Evolutionary conservation across 2,329 filamentous ascomycete genomes (phyloP), one percentile per base, ranked within the genome.

Genomic region (Talaromyces sp.): DNA sequence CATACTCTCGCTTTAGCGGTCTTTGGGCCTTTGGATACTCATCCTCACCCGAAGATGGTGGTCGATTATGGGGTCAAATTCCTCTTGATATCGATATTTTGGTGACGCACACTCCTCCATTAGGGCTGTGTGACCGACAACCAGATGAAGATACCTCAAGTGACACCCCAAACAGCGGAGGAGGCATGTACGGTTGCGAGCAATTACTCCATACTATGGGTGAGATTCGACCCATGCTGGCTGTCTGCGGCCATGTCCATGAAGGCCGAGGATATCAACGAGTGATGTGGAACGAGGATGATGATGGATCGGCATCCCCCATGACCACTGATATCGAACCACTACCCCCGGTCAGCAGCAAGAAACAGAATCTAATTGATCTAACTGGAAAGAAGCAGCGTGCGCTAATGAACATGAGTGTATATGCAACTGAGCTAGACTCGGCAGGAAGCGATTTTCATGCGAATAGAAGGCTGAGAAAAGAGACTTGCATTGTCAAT

Each of bases 401-500:
- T 66, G 78, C 69, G 66, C 73, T 78, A 37, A 72, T 74, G 22
- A 78, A 74, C 63, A 63, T 68, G 43, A 70, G 72, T 8, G n/a
- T 31, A 7, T 58, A 27, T 9, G 14, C 16, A 37, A 37, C 33
- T 11, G 33, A 33, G 14, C 13, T 22, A 19, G 14, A 52, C 8
- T 52, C 8, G 16, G 8, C 1, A 52, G 49, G 49, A 8, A 62
- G 69, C 54, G 41, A 56, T 63, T 52, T 50, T 66, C 57, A 71
- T 49, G 66, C 66, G 39, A 66, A 68, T 59, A 60, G 70, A 57
- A 24, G n/a, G 22, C 14, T 14, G 14, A 59, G 59, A 14, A 52
- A 66, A 54, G 90, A 94, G 79, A 95, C 91, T 1, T 93, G 88
- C 73, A 80, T 96, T 62, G 85, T 95, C 70, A 96, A 96, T 78